Base-by-base conservation (phyloP, 345 rosid species). In the Gossypium stocksii region DNA sequence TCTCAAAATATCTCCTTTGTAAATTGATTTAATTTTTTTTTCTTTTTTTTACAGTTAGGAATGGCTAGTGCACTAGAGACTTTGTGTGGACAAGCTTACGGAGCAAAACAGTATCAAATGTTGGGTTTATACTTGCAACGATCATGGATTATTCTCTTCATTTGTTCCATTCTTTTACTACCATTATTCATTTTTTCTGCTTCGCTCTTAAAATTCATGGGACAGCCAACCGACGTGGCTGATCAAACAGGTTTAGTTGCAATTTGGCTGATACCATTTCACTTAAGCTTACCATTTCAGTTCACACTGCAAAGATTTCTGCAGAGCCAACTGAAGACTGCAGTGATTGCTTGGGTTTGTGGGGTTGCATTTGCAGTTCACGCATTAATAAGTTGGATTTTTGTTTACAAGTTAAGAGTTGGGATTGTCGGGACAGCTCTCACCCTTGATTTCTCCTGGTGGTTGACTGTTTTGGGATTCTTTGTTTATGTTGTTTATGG, bases 11-110 rank as follows among this genome's bases (percentile, higher is more conserved):
- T 70, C 59, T 70, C 10, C 60, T 48, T 49, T 2, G n/a, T 23
- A 41, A 17, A 19, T 68, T 48, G 15, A 27, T 17, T 49, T 23
- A 16, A 67, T 15, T 34, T 34, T 34, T 17, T 51, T 9, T 63
- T 22, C 1, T 67, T 34, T 9, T 17, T 58, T 22, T 58, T 49
- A 11, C 70, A 85, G 88, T 72, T 85, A 57, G 92, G 92, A 29
- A 85, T 89, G 90, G 89, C 88, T 4, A 85, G 90, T 71, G 92
- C 90, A 17, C 66, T 85, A 58, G 92, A 86, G 77, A 88, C 88
- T 0, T 43, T 86, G 13, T 82, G 92, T 48, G 89, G 92, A 17
- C 89, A 87, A 79, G 86, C 92, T 29, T 85, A 77, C 60, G 92
- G 90, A 57, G 89, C 89, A 6, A 78, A 79, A 66, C 79, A 73